Evolutionary conservation across 257 asterid species (phyloP).

Genomic region (Gentiana dahurica): DNA sequence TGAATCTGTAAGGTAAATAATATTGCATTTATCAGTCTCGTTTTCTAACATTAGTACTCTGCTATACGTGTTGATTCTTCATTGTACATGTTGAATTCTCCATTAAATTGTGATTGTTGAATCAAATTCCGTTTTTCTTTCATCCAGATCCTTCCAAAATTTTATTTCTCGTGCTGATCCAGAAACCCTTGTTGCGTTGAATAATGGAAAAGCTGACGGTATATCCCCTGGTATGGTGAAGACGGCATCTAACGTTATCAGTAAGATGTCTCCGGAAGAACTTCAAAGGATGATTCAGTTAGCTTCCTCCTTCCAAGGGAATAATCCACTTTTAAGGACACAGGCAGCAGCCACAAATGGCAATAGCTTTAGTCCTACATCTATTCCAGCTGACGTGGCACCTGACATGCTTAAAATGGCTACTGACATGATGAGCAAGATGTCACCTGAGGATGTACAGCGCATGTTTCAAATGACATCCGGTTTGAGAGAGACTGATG

Average conservation of each 20-base stretch:
- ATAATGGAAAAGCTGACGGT: constrained; percentile 67
- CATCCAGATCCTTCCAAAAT: constrained; percentile 67
- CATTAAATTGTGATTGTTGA: neutral
- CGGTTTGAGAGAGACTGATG: constrained; percentile 48
- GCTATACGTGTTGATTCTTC: too few relatives aligned
- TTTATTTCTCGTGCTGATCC: constrained; percentile 75
- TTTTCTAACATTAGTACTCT: too few relatives aligned
- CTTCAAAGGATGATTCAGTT: constrained; percentile 62
- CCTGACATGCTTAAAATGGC: constrained; percentile 95
- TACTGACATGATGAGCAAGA: constrained; percentile 71
- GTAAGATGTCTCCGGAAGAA: constrained; percentile 90
- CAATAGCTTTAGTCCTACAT: constrained; percentile 29
- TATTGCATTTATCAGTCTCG: too few relatives aligned
- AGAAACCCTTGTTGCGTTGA: constrained; percentile 56
- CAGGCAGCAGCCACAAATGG: constrained; percentile 17
- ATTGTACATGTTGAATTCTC: neutral
- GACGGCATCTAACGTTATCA: constrained; percentile 58
- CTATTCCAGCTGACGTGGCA: constrained; percentile 42
- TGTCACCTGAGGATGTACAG: constrained; percentile 73
- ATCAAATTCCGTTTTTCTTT: constrained; percentile 12
- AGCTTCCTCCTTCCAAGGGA: constrained; percentile 77
- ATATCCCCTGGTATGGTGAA: constrained; percentile 81
- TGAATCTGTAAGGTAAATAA: constrained; percentile 66
- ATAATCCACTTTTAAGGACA: constrained; percentile 29
- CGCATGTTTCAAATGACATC: constrained; percentile 78